Base-by-base conservation (phyloP, 257 asterid species). In the Henckelia pumila region DNA sequence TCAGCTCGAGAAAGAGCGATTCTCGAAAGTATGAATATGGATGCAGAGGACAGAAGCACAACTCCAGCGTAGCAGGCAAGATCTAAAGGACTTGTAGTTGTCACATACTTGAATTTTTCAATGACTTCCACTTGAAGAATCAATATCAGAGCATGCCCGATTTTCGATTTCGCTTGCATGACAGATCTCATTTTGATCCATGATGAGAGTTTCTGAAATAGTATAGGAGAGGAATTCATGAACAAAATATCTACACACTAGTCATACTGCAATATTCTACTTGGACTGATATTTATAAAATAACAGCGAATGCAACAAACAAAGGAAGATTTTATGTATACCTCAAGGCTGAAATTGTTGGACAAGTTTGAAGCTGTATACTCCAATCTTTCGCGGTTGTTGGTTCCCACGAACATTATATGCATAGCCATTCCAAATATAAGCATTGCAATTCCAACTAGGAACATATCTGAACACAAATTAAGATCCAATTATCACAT, bases 401-500 rank as follows among this genome's bases (percentile, higher is more conserved):
- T 56, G 28, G 85, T 77, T 63, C 95, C 93, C 26, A 88, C 88
- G 59, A 89, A 92, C 91, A 84, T 82, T 9, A 75, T 84, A 59
- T 89, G 79, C 68, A 92, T 64, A 13, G 88, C 86, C 74, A 80
- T 78, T 49, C 95, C 98, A 53, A 92, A 87, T 0, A 82, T 75
- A 66, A 89, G 86, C 88, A 92, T 86, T 70, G 96, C 91, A 40
- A 86, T 87, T 64, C 96, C 96, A 24, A 89, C 80, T 10, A 92
- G 72, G 81, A 85, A 92, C 91, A 89, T 83, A 77, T 92, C 96
- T 92, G 92, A 60, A 61, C 6, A 49, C 35, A 32, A 47, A 50
- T 47, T 26, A 4, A 50, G 17, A 64, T 28, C 33, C 24, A 69
- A 5, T 11, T n/a, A n/a, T n/a, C 19, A 20, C 7, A 6, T 47